Conservation (phyloP, 2,329 filamentous ascomycete species). For the Cladophialophora bantiana region DNA sequence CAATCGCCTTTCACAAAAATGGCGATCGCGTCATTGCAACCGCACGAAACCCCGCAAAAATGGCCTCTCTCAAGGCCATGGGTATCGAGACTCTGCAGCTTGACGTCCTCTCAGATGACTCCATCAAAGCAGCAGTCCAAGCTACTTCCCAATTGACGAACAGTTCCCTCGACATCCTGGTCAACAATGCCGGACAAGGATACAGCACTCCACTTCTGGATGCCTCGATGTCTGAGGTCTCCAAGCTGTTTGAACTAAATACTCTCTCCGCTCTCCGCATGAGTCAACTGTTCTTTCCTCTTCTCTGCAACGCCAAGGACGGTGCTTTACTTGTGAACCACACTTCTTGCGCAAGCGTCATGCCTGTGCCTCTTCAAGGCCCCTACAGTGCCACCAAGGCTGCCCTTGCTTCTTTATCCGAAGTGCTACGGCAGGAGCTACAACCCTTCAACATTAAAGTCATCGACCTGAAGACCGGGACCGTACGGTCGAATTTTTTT, state of each 20-base stretch:
- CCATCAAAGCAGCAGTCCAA: slow-evolving; percentile 44
- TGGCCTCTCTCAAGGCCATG: slow-evolving; percentile 39
- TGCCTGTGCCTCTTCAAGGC: slow-evolving; percentile 44
- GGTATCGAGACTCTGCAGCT: slow-evolving; percentile 44
- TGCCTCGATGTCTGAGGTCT: slow-evolving; percentile 42
- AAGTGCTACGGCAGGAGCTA: slow-evolving; percentile 50
- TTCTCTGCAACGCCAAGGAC: slow-evolving; percentile 56
- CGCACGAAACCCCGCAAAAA: slow-evolving; percentile 47
- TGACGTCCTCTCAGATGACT: slow-evolving; percentile 44
- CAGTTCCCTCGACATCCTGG: slow-evolving; percentile 51
- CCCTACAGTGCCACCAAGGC: slow-evolving; percentile 46
- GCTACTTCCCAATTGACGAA: slow-evolving; percentile 34
- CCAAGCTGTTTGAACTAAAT: slow-evolving; percentile 52
- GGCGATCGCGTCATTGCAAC: slow-evolving; percentile 52
- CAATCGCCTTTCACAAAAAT: slow-evolving; percentile 46
- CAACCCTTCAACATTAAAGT: slow-evolving; percentile 44
- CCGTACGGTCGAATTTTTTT: slow-evolving; percentile 35
- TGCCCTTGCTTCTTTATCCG: slow-evolving; percentile 40
- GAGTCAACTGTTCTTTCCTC: slow-evolving; percentile 44
- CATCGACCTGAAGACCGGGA: slow-evolving; percentile 41
- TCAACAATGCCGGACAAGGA: slow-evolving; percentile 56
- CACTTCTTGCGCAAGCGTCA: slow-evolving; percentile 44
- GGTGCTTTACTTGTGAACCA: slow-evolving; percentile 49
- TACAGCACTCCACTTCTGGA: slow-evolving; percentile 43
- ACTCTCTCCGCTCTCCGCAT: slow-evolving; percentile 49